Conservation (phyloP, 257 asterid species). For the Nicotiana noctiflora region DNA sequence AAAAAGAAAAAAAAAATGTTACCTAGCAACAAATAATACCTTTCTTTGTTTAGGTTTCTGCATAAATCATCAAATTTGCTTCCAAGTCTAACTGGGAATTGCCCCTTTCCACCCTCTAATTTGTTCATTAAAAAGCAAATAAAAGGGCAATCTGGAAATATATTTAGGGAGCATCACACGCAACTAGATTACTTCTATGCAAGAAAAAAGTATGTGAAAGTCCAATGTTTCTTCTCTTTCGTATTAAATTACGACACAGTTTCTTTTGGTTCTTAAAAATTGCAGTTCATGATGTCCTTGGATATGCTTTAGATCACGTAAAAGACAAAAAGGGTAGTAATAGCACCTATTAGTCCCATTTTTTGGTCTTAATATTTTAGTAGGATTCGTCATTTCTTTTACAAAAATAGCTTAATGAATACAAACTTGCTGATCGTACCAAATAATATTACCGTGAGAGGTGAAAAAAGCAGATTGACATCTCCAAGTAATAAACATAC, state of each 20-base stretch:
- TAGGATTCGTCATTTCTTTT: background rate
- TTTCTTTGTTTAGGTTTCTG: background rate
- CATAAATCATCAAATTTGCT: background rate
- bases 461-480: background rate
- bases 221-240: background rate
- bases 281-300: background rate
- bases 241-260: background rate
- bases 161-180: no score
- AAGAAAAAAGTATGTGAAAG: background rate
- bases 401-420: background rate
- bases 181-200: background rate
- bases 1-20: background rate
- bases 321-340: background rate
- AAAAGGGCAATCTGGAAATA: no score
- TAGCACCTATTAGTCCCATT: background rate
- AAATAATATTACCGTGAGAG: background rate
- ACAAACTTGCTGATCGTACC: background rate
- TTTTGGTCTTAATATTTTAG: background rate
- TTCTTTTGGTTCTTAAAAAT: background rate
- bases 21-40: background rate
- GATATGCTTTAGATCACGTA: background rate
- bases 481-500: background rate
- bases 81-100: background rate
- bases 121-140: no score
- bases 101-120: background rate